These are phyloP conservation scores for Kurtzmaniella quercitrusa DNA, from an alignment of 1,139 yeast genomes.

Conservation along the genomic window DNA sequence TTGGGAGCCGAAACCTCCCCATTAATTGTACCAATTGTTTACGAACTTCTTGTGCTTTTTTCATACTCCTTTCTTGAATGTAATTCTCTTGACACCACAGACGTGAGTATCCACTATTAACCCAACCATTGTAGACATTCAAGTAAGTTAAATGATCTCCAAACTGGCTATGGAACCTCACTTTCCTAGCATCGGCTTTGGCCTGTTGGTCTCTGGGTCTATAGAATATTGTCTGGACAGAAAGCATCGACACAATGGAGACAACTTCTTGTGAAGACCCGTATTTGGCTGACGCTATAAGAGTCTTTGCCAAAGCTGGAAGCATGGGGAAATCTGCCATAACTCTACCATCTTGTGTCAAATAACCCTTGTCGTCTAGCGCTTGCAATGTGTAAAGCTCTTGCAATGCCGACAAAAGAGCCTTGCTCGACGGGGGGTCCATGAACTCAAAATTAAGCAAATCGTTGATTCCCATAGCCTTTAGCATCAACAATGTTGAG, in stretches of 20 bases:
- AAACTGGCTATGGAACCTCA: constrained; percentile 67
- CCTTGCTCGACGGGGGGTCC: constrained; percentile 86
- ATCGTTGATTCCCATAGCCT: constrained; percentile 93
- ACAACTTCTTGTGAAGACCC: constrained; percentile 81
- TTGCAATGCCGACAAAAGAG: constrained; percentile 75
- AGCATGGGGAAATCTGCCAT: constrained; percentile 97
- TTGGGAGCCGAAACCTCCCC: constrained; percentile 46
- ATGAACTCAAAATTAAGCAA: constrained; percentile 77
- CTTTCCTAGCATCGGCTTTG: constrained; percentile 71
- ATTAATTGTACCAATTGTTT: constrained; percentile 65
- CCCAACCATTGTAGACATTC: constrained; percentile 82
- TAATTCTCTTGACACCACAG: constrained; percentile 82
- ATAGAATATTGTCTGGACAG: constrained; percentile 80
- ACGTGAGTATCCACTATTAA: constrained; percentile 51
- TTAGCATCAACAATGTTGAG: constrained; percentile 79
- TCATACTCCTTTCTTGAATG: constrained; percentile 75
- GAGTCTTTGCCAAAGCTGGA: constrained; percentile 80
- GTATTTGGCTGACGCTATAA: constrained; percentile 68
- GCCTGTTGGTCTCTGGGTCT: constrained; percentile 68
- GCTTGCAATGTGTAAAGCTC: constrained; percentile 83
- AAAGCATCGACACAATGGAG: constrained; percentile 85
- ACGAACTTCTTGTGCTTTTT: constrained; percentile 75
- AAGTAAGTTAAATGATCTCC: constrained; percentile 88
- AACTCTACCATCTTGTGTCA: constrained; percentile 70
- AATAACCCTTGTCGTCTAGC: constrained; percentile 68